phyloP scores from a whole-genome alignment of 768 basidiomycete genomes.

The Multifurca ochricompacta region DNA sequence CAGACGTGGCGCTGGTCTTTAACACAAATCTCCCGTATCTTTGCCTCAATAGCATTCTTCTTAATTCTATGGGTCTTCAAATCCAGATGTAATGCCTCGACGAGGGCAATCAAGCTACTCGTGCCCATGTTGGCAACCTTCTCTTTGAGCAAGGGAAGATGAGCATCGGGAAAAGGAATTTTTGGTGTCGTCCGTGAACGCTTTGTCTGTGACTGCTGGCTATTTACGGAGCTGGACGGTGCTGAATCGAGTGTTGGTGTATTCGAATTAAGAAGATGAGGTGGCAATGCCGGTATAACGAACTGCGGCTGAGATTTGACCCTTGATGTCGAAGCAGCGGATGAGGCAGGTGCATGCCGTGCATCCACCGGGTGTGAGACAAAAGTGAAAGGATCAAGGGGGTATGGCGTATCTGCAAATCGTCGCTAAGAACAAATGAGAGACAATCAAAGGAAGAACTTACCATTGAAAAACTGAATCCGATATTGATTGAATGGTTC shows the following conservation, averaged over 20 bases:
- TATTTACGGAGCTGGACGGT: conserved; percentile 3
- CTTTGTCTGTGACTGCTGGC: conserved; percentile 23
- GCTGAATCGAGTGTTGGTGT: conserved; percentile 16
- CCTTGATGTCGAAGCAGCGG: conserved; percentile 14
- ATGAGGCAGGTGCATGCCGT: conserved; percentile 27
- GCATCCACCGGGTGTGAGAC: conserved; percentile 44
- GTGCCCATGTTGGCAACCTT: conserved; percentile 57
- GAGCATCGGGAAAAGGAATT: conserved; percentile 58
- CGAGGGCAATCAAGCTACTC: conserved; percentile 53
- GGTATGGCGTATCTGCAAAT: conserved; percentile 55
- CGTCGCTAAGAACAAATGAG: not conserved
- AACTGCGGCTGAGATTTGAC: conserved; percentile 31
- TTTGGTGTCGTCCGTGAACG: conserved; percentile 33
- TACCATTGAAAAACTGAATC: conserved; percentile 83
- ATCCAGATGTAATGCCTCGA: conserved; percentile 67
- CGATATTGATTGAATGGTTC: conserved; percentile 67
- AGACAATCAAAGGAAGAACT: conserved; percentile 18
- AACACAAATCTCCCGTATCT: conserved; percentile 67
- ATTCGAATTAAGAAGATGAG: conserved; percentile 19
- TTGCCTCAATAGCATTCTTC: conserved; percentile 79
- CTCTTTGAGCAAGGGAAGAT: conserved; percentile 51
- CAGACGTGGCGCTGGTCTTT: conserved; percentile 69
- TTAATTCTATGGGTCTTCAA: conserved; percentile 64
- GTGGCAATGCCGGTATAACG: conserved; percentile 34
- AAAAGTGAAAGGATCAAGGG: conserved; percentile 74